A percentile compares a stretch with the other conserved stretches of the same genome.
These are phyloP conservation scores for Thermochaetoides thermophila DNA, from an alignment of 495 filamentous ascomycete genomes.

Conservation along the genomic window DNA sequence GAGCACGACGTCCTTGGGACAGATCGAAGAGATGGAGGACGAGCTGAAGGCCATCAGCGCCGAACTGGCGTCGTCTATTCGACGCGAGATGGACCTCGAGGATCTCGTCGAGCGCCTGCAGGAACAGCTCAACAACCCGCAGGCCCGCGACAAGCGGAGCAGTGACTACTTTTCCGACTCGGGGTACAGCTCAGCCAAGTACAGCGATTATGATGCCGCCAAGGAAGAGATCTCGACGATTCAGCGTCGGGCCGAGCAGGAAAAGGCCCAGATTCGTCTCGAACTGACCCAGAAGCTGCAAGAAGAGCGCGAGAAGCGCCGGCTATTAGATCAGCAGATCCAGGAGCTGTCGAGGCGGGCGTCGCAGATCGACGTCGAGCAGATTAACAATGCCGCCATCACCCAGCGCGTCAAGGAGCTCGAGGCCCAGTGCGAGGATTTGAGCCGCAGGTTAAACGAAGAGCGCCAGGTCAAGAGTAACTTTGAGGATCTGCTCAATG, in stretches of 20 bases:
- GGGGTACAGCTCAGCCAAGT: constrained; percentile 67
- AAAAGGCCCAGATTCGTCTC: constrained; percentile 73
- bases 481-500: constrained; percentile 78
- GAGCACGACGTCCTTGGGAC: constrained; percentile 20
- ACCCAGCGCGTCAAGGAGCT: constrained; percentile 53
- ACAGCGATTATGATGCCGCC: constrained; percentile 49
- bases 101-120: constrained; percentile 82
- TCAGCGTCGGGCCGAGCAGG: constrained; percentile 75
- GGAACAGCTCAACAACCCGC: constrained; percentile 46
- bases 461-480: constrained; percentile 84
- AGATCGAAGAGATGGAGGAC: constrained; percentile 72
- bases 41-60: constrained; percentile 85
- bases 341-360: constrained; percentile 65
- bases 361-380: constrained; percentile 36
- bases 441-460: constrained; percentile 64
- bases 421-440: constrained; percentile 63
- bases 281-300: constrained; percentile 71
- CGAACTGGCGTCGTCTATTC: constrained; percentile 82
- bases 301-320: constrained; percentile 62
- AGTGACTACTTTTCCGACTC: constrained; percentile 98
- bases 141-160: constrained; percentile 57
- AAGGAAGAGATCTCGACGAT: constrained; percentile 74
- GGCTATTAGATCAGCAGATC: constrained; percentile 66
- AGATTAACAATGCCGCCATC: constrained; percentile 31
- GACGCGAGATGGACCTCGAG: constrained; percentile 91